Percentiles rank a stretch among this genome's conserved stretches.
These are phyloP conservation scores for Fusarium napiforme DNA, from an alignment of 2,329 filamentous ascomycete genomes.

Conservation along the genomic window DNA sequence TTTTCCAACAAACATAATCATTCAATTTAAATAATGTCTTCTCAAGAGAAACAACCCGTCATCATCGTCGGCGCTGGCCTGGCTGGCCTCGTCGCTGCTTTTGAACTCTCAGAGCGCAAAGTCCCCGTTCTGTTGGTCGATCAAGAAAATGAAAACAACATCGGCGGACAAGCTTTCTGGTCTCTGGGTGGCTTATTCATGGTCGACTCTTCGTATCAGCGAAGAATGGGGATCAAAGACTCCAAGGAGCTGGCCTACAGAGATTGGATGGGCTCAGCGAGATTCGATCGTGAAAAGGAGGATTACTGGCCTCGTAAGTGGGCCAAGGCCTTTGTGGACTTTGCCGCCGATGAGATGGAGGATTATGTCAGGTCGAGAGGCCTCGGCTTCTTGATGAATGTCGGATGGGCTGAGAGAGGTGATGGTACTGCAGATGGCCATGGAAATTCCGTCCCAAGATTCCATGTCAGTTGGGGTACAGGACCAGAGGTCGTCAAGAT, in stretches of 20 bases:
- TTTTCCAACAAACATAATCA: background rate
- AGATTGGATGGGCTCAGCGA: slow-evolving; percentile 68
- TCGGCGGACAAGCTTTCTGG: slow-evolving; percentile 73
- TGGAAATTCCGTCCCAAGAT: slow-evolving; percentile 71
- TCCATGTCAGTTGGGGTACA: slow-evolving; percentile 71
- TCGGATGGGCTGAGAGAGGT: slow-evolving; percentile 71
- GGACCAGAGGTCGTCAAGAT: slow-evolving; percentile 69
- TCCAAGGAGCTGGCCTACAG: slow-evolving; percentile 65
- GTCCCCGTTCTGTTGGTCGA: slow-evolving; percentile 65
- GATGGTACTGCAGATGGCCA: slow-evolving; percentile 66
- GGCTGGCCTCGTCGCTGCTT: slow-evolving; percentile 69
- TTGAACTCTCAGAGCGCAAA: slow-evolving; percentile 62
- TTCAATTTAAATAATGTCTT: slow-evolving; percentile 8
- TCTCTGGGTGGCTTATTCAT: slow-evolving; percentile 71
- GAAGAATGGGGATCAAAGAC: slow-evolving; percentile 68
- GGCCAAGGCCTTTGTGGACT: slow-evolving; percentile 73
- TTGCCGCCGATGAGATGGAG: slow-evolving; percentile 69
- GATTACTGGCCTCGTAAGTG: slow-evolving; percentile 69
- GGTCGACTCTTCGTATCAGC: slow-evolving; percentile 67
- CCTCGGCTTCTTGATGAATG: slow-evolving; percentile 62
- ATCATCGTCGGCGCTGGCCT: slow-evolving; percentile 68
- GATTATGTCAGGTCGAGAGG: slow-evolving; percentile 65
- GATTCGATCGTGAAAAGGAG: slow-evolving; percentile 66
- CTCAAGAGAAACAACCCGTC: slow-evolving; percentile 51
- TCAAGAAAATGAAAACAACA: slow-evolving; percentile 66